A percentile compares a stretch with the other conserved stretches of the same genome.
Evolutionary conservation across 208 protist species (phyloP).

Genomic region (Trypanosoma grayi): DNA sequence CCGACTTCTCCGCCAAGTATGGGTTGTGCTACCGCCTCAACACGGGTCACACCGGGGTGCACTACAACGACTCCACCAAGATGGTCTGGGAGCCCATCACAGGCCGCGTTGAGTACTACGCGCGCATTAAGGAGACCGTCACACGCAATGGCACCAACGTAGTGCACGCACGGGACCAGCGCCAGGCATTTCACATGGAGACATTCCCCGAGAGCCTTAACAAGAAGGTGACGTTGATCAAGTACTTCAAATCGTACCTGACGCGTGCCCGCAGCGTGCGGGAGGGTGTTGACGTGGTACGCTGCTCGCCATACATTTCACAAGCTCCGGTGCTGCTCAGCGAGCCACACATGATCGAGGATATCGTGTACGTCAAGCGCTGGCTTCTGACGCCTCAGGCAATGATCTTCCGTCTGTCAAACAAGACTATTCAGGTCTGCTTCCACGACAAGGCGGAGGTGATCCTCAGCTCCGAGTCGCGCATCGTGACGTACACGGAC

Average conservation of each 20-base stretch:
- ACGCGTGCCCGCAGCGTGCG: constrained; percentile 34
- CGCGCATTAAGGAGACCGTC: constrained; percentile 57
- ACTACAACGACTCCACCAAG: constrained; percentile 98
- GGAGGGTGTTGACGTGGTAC: constrained; percentile 61
- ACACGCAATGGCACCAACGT: constrained; percentile 13
- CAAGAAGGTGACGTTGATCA: constrained; percentile 97
- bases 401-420: constrained; percentile 95
- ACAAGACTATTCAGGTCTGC: constrained; percentile 94
- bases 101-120: constrained; percentile 80
- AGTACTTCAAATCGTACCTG: constrained; percentile 94
- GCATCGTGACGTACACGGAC: constrained; percentile 86
- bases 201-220: constrained; percentile 77
- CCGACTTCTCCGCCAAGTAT: constrained; percentile 97
- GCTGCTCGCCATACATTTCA: constrained; percentile 47
- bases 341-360: constrained; percentile 49
- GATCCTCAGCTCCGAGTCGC: constrained; percentile 87
- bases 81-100: constrained; percentile 88
- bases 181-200: constrained; percentile 66
- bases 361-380: constrained; percentile 94
- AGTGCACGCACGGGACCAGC: constrained; percentile 74
- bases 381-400: constrained; percentile 93
- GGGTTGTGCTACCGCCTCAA: constrained; percentile 96
- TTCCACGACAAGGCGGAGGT: constrained; percentile 94
- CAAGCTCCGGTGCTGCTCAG: constrained; percentile 31
- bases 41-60: constrained; percentile 93